Base-by-base conservation (phyloP, 2,329 filamentous ascomycete genomes). In the Didymella exigua region DNA sequence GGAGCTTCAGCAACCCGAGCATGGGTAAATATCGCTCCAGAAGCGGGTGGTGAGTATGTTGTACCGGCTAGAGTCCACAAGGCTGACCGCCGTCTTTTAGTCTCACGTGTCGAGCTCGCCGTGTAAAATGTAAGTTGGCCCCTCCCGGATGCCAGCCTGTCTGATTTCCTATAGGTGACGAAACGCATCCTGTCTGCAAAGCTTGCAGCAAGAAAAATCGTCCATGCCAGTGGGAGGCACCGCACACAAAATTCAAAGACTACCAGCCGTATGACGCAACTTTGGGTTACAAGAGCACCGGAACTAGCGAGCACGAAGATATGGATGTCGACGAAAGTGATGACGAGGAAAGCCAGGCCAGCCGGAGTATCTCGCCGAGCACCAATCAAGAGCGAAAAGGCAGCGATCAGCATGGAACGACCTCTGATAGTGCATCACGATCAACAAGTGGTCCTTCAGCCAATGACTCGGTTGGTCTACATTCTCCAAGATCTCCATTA, bases 1-100 rank as follows among this genome's bases (percentile, higher is more conserved):
- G 18, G 34, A 54, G 43, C 9, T 8, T 34, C 46, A 37, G 33
- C 1, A 21, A 45, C 31, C 40, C 16, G 14, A 43, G 23, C 2
- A 67, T 70, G 63, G 69, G 69, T 42, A 72, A 70, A 56, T 69
- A 59, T 51, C 68, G 69, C 42, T 72, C 69, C 31, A 68, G 60
- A 49, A 69, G 60, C 48, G 69, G 69, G 41, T 72, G 69, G 69
- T 72, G 30, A 62, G 67, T 65, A 40, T 21, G 34, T 26, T 16
- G n/a, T n/a, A 14, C 18, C 31, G 34, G 23, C 18, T 27, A 16
- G 44, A 10, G 18, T 26, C 30, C 16, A 46, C 18, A 21, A 44
- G 24, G 29, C 40, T 45, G 34, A 44, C 62, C 36, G 56, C 36
- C 16, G 21, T 10, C 34, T 19, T 29, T 42, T 18, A 72, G 70